These are phyloP conservation scores for Paramecium sexaurelia DNA, from an alignment of 73 alveolate genomes.

Conservation along the genomic window DNA sequence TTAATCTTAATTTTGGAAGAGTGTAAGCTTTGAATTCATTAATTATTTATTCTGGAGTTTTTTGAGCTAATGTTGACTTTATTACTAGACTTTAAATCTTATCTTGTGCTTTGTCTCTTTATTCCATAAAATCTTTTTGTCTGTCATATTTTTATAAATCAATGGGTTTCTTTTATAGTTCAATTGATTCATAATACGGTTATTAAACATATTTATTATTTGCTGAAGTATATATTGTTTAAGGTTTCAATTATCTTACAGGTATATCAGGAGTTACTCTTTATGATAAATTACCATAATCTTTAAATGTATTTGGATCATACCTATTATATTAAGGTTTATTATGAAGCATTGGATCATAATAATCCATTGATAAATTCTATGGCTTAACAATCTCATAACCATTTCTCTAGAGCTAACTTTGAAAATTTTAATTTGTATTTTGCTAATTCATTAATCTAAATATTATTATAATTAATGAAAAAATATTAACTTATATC, in stretches of 20 bases:
- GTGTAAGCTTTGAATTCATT: constrained; percentile 71
- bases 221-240: constrained; percentile 53
- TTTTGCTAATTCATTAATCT: background rate
- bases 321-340: constrained; percentile 26
- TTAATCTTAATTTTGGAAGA: constrained; percentile 58
- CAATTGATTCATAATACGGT: background rate
- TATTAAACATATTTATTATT: background rate
- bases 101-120: background rate
- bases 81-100: background rate
- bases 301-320: constrained; percentile 9
- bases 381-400: background rate
- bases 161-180: background rate
- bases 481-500: no score
- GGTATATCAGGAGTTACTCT: constrained; percentile 55
- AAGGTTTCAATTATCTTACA: constrained; percentile 44
- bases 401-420: constrained; percentile 43
- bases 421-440: background rate
- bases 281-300: constrained; percentile 51
- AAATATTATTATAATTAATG: no score
- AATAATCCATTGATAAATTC: background rate
- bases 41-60: constrained; percentile 62
- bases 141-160: constrained; percentile 5
- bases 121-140: background rate
- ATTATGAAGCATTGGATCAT: constrained; percentile 52
- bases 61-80: background rate